phyloP scores from a whole-genome alignment of 1,284 basidiomycete species.

The Chalciporus sp. region DNA sequence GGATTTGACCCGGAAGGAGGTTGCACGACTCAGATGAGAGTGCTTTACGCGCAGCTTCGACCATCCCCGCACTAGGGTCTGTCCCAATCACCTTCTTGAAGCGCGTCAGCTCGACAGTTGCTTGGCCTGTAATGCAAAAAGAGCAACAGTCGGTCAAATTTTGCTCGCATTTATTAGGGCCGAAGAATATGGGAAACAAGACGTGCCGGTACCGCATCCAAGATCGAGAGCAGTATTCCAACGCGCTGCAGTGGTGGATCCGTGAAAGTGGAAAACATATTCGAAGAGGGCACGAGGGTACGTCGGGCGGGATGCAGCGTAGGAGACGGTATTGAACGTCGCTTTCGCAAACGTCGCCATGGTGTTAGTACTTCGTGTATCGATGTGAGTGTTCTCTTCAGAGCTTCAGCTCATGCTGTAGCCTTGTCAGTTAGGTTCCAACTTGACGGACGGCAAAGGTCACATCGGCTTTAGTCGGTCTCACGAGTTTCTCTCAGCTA shows the following conservation, averaged over 20 bases:
- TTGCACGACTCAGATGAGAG: conserved; percentile 22
- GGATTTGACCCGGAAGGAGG: conserved; percentile 32
- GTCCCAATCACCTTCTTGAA: conserved; percentile 71
- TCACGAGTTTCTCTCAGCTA: too few relatives aligned
- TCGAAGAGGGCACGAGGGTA: conserved; percentile 69
- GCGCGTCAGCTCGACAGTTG: conserved; percentile 59
- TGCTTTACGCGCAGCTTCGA: conserved; percentile 58
- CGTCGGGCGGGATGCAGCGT: conserved; percentile 66
- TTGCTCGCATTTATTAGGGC: not conserved
- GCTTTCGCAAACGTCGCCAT: conserved; percentile 74
- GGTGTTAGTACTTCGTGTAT: not conserved
- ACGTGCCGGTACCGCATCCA: conserved; percentile 81
- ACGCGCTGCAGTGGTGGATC: conserved; percentile 31
- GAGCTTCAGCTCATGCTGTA: not conserved
- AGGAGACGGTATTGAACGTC: conserved; percentile 64
- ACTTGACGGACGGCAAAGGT: too few relatives aligned
- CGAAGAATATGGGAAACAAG: not conserved
- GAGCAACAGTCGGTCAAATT: not conserved
- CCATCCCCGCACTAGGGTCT: conserved; percentile 78
- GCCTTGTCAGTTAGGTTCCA: too few relatives aligned
- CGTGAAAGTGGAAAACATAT: conserved; percentile 61
- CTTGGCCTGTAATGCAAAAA: conserved; percentile 54
- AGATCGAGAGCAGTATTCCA: conserved; percentile 72
- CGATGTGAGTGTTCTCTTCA: not conserved
- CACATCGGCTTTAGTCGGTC: conserved; percentile 8